Evolutionary conservation across 2,329 filamentous ascomycete genomes (phyloP).

Genomic region (Pseudocercospora crystallina): DNA sequence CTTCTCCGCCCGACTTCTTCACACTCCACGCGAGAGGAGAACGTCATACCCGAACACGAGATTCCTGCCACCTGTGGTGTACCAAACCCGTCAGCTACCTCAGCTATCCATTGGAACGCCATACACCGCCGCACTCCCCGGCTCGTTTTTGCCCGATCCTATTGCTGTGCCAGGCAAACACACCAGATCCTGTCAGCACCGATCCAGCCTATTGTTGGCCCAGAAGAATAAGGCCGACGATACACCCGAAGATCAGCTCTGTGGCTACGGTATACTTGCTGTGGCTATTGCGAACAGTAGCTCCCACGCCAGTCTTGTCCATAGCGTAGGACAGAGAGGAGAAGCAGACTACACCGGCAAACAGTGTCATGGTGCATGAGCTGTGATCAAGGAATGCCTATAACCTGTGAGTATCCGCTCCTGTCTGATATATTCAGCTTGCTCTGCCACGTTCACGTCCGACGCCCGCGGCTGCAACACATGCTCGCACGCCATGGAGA

Average conservation of each 20-base stretch:
- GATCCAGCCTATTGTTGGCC: neutral
- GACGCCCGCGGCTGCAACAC: too few relatives aligned
- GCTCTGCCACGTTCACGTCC: neutral
- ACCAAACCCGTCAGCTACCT: constrained; percentile 3
- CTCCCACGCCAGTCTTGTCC: constrained; percentile 17
- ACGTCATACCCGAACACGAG: constrained; percentile 23
- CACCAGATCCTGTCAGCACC: constrained; percentile 13
- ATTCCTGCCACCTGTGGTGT: constrained; percentile 20
- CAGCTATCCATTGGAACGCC: constrained; percentile 16
- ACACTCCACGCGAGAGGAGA: constrained; percentile 13
- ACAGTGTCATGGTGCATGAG: constrained; percentile 23
- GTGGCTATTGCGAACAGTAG: neutral
- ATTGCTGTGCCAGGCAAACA: constrained; percentile 19
- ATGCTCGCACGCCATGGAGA: constrained; percentile 1
- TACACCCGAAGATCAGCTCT: constrained; percentile 14
- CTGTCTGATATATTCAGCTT: constrained; percentile 22
- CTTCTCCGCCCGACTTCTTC: constrained; percentile 12
- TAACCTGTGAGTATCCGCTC: constrained; percentile 30
- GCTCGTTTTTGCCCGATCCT: constrained; percentile 15
- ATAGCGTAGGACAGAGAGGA: constrained; percentile 20
- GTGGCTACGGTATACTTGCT: neutral
- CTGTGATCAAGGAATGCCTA: constrained; percentile 30
- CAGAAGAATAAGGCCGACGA: constrained; percentile 16
- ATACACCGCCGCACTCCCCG: constrained; percentile 8
- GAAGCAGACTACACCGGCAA: constrained; percentile 9